Evolutionary conservation across 768 basidiomycete species (phyloP).

Genomic region (Podaxis rugospora): DNA sequence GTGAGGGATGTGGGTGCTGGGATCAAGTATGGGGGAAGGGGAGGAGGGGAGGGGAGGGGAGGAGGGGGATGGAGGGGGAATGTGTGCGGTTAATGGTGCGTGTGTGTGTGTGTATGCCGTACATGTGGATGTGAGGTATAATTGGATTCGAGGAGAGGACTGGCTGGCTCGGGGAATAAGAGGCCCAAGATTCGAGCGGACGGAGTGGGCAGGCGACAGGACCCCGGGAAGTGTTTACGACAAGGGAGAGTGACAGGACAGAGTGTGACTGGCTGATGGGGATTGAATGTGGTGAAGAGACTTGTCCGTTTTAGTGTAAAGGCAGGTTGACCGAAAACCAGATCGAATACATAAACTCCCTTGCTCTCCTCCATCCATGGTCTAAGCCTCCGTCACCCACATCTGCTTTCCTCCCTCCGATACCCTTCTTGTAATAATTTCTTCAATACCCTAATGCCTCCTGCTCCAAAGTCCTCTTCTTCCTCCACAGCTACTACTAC

Average conservation of each 20-base stretch:
- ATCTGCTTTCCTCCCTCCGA: constrained; percentile 14
- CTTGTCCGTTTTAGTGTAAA: background rate
- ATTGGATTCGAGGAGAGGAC: background rate
- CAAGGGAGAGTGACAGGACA: background rate
- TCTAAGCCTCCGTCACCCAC: constrained; percentile 12
- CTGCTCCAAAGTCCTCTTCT: constrained; percentile 37
- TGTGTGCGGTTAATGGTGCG: background rate
- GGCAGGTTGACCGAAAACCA: background rate
- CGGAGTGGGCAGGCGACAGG: background rate
- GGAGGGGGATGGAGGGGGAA: background rate
- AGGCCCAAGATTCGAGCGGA: constrained; percentile 2
- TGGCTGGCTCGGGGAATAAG: constrained; percentile 5
- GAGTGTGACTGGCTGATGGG: background rate
- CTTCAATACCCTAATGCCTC: constrained; percentile 27
- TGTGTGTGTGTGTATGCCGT: background rate
- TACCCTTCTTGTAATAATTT: background rate
- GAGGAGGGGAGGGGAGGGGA: background rate
- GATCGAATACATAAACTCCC: constrained; percentile 2
- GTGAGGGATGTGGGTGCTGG: background rate
- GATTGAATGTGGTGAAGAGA: constrained; percentile 1
- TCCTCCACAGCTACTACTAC: constrained; percentile 35
- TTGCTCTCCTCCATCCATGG: background rate
- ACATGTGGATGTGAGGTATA: background rate
- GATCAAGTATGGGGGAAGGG: background rate
- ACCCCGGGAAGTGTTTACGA: constrained; percentile 1